A percentile compares a stretch with the other conserved stretches of the same genome.
These are phyloP conservation scores for Alternaria burnsii DNA, from an alignment of 2,329 filamentous ascomycete species.

Conservation along the genomic window DNA sequence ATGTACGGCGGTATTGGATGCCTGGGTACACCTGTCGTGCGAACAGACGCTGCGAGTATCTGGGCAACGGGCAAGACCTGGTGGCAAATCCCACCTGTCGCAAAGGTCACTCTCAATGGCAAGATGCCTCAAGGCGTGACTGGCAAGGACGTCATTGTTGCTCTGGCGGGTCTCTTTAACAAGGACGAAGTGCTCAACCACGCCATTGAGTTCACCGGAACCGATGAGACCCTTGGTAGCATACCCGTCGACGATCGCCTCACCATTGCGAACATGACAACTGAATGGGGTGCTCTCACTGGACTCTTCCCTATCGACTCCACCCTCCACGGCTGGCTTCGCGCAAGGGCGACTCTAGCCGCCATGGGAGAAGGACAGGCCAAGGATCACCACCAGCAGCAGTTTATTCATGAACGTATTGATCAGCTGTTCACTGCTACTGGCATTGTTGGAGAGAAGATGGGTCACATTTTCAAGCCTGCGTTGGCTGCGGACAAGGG, in stretches of 20 bases:
- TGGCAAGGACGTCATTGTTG: conserved; percentile 93
- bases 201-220: conserved; percentile 85
- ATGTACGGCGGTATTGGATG: conserved; percentile 84
- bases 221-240: conserved; percentile 76
- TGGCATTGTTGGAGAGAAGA: conserved; percentile 47
- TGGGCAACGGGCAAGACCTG: conserved; percentile 85
- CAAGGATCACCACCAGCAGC: conserved; percentile 60
- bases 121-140: conserved; percentile 79
- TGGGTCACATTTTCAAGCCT: conserved; percentile 59
- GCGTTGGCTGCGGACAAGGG: conserved; percentile 75
- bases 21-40: conserved; percentile 81
- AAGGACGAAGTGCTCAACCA: conserved; percentile 91
- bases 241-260: conserved; percentile 77
- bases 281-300: conserved; percentile 78
- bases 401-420: conserved; percentile 76
- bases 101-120: conserved; percentile 80
- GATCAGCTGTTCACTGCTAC: conserved; percentile 69
- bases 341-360: conserved; percentile 76
- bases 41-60: conserved; percentile 86
- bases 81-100: conserved; percentile 88
- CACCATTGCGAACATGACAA: conserved; percentile 82
- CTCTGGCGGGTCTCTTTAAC: conserved; percentile 85
- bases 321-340: conserved; percentile 75
- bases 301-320: conserved; percentile 83
- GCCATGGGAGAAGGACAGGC: conserved; percentile 66